Evolutionary conservation across 163 green algal species (phyloP).

Genomic region (Scenedesmus sp.): DNA sequence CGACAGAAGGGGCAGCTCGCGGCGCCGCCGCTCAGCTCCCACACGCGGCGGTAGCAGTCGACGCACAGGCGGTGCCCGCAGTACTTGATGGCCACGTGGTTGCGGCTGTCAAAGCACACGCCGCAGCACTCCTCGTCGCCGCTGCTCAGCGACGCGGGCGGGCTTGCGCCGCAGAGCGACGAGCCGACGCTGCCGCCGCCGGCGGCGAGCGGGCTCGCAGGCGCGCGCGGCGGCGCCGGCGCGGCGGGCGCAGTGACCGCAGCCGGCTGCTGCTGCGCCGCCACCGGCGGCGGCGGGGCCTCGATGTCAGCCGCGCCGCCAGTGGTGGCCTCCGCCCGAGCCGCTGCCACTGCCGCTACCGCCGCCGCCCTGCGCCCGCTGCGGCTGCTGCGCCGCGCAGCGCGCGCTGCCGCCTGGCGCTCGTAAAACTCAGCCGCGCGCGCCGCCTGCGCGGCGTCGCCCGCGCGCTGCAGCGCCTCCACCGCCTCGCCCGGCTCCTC

Average conservation of each 20-base stretch:
- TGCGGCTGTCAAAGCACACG: constrained; percentile 47
- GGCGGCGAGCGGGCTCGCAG: background rate
- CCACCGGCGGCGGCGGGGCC: background rate
- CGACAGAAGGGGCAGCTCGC: constrained; percentile 43
- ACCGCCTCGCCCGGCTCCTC: constrained; percentile 31
- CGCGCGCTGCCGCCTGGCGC: background rate
- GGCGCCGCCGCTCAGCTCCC: constrained; percentile 21
- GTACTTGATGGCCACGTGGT: constrained; percentile 46
- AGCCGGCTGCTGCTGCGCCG: constrained; percentile 5
- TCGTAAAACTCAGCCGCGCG: constrained; percentile 37
- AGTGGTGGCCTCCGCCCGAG: too few species aligned
- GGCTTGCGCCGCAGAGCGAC: background rate
- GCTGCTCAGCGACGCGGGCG: background rate
- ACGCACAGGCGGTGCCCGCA: constrained; percentile 45
- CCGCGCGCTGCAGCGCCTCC: constrained; percentile 10
- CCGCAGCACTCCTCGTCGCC: constrained; percentile 45
- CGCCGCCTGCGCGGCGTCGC: background rate
- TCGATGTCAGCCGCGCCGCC: background rate
- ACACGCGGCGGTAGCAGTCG: constrained; percentile 39
- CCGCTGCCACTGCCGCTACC: background rate
- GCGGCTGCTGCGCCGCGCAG: background rate
- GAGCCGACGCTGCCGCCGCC: background rate
- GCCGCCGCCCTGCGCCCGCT: background rate
- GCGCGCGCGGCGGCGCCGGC: background rate
- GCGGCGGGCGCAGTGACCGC: background rate